Percentiles rank a stretch among this genome's conserved stretches.
Conservation (phyloP, 2,329 filamentous ascomycete genomes). For the Fusarium albidum region DNA sequence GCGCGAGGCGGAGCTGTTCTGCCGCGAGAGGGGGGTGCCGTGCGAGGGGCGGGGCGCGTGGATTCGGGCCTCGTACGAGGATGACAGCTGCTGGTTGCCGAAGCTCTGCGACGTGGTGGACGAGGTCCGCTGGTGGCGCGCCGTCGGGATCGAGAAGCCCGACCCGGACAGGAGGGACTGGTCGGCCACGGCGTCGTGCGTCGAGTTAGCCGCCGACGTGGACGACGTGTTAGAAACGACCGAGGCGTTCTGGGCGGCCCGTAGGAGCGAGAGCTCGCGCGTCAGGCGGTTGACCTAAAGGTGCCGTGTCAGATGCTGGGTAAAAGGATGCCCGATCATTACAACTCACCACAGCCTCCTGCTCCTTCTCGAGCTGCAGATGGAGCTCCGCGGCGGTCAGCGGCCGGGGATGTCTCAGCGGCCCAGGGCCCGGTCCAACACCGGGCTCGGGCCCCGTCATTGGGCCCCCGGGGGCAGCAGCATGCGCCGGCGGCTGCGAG, state of each 20-base stretch:
- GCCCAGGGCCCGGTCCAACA: conserved; percentile 69
- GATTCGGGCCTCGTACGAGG: conserved; percentile 49
- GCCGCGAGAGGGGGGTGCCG: conserved; percentile 57
- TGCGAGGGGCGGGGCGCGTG: conserved; percentile 57
- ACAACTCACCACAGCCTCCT: conserved; percentile 82
- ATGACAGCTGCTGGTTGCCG: conserved; percentile 47
- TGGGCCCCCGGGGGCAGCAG: conserved; percentile 22
- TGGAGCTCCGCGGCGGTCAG: conserved; percentile 90
- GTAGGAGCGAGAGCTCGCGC: conserved; percentile 85
- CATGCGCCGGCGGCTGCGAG: conserved; percentile 39
- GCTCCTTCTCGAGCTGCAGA: conserved; percentile 90
- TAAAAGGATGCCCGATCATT: background rate
- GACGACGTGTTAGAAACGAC: conserved; percentile 73
- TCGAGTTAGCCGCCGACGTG: conserved; percentile 62
- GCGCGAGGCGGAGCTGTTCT: conserved; percentile 64
- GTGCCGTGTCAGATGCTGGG: background rate
- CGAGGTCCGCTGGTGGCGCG: conserved; percentile 65
- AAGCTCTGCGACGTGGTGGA: conserved; percentile 65
- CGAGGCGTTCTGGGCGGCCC: conserved; percentile 72
- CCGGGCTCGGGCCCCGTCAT: conserved; percentile 49
- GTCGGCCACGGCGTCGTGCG: conserved; percentile 57
- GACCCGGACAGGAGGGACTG: conserved; percentile 64
- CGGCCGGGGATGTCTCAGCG: conserved; percentile 85
- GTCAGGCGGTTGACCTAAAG: conserved; percentile 87
- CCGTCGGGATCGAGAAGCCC: conserved; percentile 64